A percentile compares a stretch with the other conserved stretches of the same genome.
phyloP scores from a whole-genome alignment of 257 asterid genomes.

The Solanum pennellii region DNA sequence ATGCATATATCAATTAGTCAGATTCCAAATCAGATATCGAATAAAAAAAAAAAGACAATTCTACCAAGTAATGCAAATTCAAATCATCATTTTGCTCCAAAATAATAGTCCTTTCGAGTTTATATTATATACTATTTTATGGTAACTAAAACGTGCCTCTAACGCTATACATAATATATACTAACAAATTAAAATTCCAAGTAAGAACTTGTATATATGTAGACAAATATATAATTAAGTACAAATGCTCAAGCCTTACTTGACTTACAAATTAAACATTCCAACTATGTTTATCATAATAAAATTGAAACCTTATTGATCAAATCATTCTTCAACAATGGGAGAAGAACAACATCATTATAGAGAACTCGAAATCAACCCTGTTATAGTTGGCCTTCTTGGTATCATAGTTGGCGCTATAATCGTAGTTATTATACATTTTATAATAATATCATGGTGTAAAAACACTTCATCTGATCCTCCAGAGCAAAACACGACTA shows the following conservation, averaged over 20 bases:
- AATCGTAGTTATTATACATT: conserved; percentile 36
- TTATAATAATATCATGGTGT: conserved; percentile 5
- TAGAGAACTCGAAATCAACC: conserved; percentile 17
- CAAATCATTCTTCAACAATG: conserved; percentile 1
- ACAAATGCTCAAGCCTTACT: neutral
- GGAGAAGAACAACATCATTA: conserved; percentile 6
- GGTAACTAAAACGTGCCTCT: conserved; percentile 14
- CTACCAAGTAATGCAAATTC: neutral
- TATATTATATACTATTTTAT: neutral
- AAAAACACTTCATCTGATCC: neutral
- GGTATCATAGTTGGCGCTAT: conserved; percentile 47
- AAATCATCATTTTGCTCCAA: conserved; percentile 13
- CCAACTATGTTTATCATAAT: neutral
- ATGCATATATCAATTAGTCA: neutral
- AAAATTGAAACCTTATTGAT: neutral
- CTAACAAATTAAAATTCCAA: neutral
- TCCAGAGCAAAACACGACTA: neutral
- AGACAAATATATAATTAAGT: neutral
- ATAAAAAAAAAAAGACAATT: neutral
- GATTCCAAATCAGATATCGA: neutral
- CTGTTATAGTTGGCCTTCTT: conserved; percentile 32
- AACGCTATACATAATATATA: conserved; percentile 11
- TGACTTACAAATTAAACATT: neutral
- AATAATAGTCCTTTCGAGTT: conserved; percentile 3
- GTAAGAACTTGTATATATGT: neutral